Evolutionary conservation across 306 rosid species (phyloP).

Genomic region (Acacia acuminata): DNA sequence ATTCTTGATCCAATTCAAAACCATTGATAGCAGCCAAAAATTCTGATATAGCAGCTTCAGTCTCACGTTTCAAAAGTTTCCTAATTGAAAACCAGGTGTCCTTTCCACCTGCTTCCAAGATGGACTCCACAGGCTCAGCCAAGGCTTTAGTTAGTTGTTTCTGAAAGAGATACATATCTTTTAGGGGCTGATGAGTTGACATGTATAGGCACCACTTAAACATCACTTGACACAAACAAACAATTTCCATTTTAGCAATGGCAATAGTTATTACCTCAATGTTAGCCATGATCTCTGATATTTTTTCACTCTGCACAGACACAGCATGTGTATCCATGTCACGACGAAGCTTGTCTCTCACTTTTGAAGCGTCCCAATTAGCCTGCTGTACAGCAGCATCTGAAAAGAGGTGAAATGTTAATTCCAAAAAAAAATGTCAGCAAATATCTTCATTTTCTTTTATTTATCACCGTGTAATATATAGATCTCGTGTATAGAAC

Average conservation of each 20-base stretch:
- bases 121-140: conserved; percentile 66
- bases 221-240: conserved; percentile 22
- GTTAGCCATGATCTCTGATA: conserved; percentile 47
- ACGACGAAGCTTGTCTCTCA: conserved; percentile 67
- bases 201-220: conserved; percentile 9
- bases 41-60: conserved; percentile 53
- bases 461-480: not conserved
- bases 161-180: conserved; percentile 45
- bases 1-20: conserved; percentile 75
- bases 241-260: not conserved
- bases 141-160: conserved; percentile 57
- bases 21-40: conserved; percentile 54
- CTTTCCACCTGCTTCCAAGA: conserved; percentile 69
- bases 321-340: conserved; percentile 69
- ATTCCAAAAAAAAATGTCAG: not conserved
- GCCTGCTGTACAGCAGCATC: conserved; percentile 68
- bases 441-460: conserved; percentile 21
- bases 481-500: not conserved
- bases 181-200: conserved; percentile 23
- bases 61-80: conserved; percentile 68
- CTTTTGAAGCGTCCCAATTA: conserved; percentile 71
- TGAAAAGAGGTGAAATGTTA: conserved; percentile 36
- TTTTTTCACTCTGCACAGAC: conserved; percentile 55
- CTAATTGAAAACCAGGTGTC: conserved; percentile 81
- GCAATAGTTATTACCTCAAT: conserved; percentile 58